Evolutionary conservation across 108 stramenopile genomes (phyloP), one percentile per base, ranked within the genome.

Genomic region (Seminavis robusta): DNA sequence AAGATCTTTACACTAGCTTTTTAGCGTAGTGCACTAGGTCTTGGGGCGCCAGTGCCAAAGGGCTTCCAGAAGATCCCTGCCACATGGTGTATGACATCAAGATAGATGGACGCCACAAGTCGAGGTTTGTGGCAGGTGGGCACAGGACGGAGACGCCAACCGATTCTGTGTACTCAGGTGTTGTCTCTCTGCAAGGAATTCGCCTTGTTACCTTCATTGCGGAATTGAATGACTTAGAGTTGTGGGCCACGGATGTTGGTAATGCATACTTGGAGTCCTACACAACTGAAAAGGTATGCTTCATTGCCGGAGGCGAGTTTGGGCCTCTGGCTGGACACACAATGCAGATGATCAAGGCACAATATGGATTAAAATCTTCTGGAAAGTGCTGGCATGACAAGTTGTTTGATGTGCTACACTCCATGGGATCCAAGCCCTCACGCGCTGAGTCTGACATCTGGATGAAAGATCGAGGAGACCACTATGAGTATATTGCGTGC

Each of bases 231-330:
- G 47, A 52, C 6, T 48, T 76, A 19, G 30, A 76, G 17, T 10
- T 63, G 0, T 61, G 52, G 59, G 37, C 41, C 9, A 52, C 59
- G 2, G 69, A 70, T 27, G 55, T 60, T 6, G 59, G 59, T 5
- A 60, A 60, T 32, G 59, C 59, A 5, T 60, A 60, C 19, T 27
- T 60, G 48, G 64, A 29, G 66, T 61, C 69, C 0, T 31, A 52
- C 1, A 64, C 56, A 23, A 45, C 28, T 16, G 73, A 74, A 49
- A 70, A 65, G 48, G 36, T 65, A 19, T 73, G 50, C 24, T 51
- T 70, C 13, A 54, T 76, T 3, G 70, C 74, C 3, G 80, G 80
- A 0, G 60, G 59, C 23, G 71, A 76, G 28, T 81, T 76, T 45
- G 72, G 64, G 9, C 9, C 17, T 1, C 28, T 58, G 16, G 56